Evolutionary conservation across 441 rosid genomes (phyloP).

Genomic region (Heliophila coronopifolia): DNA sequence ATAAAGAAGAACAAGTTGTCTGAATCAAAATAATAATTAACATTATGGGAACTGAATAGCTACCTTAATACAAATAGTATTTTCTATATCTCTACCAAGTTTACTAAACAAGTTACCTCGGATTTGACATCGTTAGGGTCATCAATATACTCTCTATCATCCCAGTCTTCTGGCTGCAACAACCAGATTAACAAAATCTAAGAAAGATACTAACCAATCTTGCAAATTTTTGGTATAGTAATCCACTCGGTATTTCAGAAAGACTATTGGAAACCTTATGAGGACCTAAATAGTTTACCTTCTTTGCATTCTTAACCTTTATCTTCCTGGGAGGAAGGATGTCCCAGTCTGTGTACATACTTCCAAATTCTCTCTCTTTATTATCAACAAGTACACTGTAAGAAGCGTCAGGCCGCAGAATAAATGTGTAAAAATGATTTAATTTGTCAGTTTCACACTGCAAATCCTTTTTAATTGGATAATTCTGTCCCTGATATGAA

Average conservation of each 20-base stretch:
- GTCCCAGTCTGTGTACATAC: slow-evolving; percentile 92
- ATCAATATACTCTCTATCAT: slow-evolving; percentile 78
- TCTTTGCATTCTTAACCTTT: slow-evolving; percentile 59
- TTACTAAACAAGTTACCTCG: slow-evolving; percentile 41
- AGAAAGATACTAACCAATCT: not conserved
- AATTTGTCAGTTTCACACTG: slow-evolving; percentile 92
- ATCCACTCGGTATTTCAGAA: not conserved
- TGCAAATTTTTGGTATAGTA: not conserved
- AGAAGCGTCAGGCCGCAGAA: slow-evolving; percentile 86
- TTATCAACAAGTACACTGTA: slow-evolving; percentile 79
- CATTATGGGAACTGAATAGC: not conserved
- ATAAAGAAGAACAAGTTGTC: slow-evolving; percentile 13
- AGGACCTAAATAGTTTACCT: slow-evolving; percentile 37
- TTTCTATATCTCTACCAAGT: slow-evolving; percentile 1
- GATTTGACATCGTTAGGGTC: slow-evolving; percentile 79
- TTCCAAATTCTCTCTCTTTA: slow-evolving; percentile 82
- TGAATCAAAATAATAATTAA: slow-evolving; percentile 1
- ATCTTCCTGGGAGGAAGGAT: slow-evolving; percentile 87
- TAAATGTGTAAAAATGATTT: slow-evolving; percentile 89
- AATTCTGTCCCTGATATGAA: slow-evolving; percentile 93
- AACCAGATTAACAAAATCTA: slow-evolving; percentile 1
- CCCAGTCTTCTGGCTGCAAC: slow-evolving; percentile 87
- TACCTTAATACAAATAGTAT: not conserved
- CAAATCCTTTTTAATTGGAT: slow-evolving; percentile 76
- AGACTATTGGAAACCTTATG: not conserved